Conservation (phyloP, 805 yeast species). For the Suhomyces sp. region DNA sequence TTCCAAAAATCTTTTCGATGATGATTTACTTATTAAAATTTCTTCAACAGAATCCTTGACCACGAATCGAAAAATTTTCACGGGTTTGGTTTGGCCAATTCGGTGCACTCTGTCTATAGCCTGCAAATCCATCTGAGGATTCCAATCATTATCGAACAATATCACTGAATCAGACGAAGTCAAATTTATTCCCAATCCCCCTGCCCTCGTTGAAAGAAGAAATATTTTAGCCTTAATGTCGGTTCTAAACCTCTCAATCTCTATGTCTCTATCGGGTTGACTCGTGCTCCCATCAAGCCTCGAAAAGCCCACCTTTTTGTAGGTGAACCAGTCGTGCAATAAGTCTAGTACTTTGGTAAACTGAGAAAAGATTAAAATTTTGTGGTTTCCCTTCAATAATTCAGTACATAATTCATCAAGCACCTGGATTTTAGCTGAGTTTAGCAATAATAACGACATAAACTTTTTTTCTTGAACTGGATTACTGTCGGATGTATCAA, state of each 20-base stretch:
- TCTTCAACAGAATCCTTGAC: slow-evolving; percentile 82
- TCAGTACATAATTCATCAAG: slow-evolving; percentile 59
- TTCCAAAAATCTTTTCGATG: slow-evolving; percentile 75
- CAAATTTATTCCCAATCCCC: slow-evolving; percentile 88
- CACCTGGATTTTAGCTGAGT: slow-evolving; percentile 72
- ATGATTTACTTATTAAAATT: slow-evolving; percentile 72
- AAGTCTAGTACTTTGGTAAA: slow-evolving; percentile 82
- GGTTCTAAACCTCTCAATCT: slow-evolving; percentile 52
- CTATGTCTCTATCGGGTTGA: slow-evolving; percentile 62
- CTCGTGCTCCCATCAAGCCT: slow-evolving; percentile 76
- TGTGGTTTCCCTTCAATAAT: slow-evolving; percentile 54
- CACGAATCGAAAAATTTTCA: slow-evolving; percentile 74
- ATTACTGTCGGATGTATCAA: slow-evolving; percentile 41
- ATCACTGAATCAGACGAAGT: slow-evolving; percentile 88
- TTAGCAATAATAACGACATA: slow-evolving; percentile 32
- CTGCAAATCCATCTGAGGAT: slow-evolving; percentile 93
- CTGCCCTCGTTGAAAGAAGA: slow-evolving; percentile 85
- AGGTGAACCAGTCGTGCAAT: slow-evolving; percentile 67
- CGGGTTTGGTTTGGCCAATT: slow-evolving; percentile 86
- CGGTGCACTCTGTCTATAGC: slow-evolving; percentile 96
- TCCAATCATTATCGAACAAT: slow-evolving; percentile 92
- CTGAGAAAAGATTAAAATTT: slow-evolving; percentile 81
- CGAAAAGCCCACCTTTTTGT: slow-evolving; percentile 44
- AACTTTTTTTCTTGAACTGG: slow-evolving; percentile 26
- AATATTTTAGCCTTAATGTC: slow-evolving; percentile 44